phyloP scores from a whole-genome alignment of 148 eudicot genomes.

The Rhododendron ferrugineum region DNA sequence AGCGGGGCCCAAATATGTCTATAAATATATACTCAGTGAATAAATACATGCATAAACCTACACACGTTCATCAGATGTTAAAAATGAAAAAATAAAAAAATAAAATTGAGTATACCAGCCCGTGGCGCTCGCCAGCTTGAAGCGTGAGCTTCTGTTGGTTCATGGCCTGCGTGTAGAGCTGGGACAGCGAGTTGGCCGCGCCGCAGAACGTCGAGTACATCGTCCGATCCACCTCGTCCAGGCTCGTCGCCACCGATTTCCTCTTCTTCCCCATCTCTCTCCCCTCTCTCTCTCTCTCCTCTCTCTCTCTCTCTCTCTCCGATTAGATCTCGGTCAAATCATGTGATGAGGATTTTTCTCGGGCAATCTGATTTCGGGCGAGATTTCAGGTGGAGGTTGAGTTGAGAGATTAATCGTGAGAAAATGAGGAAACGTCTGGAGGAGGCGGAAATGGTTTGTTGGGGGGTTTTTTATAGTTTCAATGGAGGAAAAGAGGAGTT shows the following conservation, averaged over 20 bases:
- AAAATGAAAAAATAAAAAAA: too few species aligned
- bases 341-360: not conserved
- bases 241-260: constrained; percentile 62
- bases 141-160: constrained; percentile 65
- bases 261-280: constrained; percentile 65
- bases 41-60: not conserved
- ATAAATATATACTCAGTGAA: not conserved
- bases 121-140: constrained; percentile 75
- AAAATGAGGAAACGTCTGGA: not conserved
- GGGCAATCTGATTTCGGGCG: not conserved
- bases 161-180: constrained; percentile 83
- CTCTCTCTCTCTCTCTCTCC: constrained; percentile 2
- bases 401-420: not conserved
- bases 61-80: not conserved
- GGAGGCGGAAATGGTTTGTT: not conserved
- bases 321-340: constrained; percentile 6
- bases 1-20: not conserved
- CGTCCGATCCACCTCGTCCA: constrained; percentile 90
- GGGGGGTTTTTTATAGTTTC: not conserved
- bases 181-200: constrained; percentile 79
- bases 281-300: constrained; percentile 44
- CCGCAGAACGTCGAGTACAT: constrained; percentile 72
- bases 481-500: not conserved
- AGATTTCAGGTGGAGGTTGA: not conserved
- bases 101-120: constrained; percentile 24